Evolutionary conservation across 768 basidiomycete genomes (phyloP).

Genomic region (Mrakia blollopis): DNA sequence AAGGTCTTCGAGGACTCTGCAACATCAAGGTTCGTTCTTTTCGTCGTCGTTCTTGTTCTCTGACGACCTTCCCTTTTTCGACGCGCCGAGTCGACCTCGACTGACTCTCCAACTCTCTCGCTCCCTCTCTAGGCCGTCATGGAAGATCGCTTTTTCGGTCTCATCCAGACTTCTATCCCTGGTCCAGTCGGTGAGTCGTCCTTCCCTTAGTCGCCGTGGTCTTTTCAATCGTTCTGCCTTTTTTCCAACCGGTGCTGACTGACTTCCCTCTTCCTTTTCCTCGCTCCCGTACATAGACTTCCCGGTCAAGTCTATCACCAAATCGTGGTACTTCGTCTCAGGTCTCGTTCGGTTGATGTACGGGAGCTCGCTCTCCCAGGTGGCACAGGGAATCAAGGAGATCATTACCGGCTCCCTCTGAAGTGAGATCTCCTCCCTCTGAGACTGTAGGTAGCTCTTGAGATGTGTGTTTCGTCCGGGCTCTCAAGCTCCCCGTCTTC

Average conservation of each 20-base stretch:
- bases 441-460: too few relatives aligned
- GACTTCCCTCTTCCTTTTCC: neutral
- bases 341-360: conserved; percentile 27
- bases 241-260: neutral
- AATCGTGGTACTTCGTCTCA: conserved; percentile 23
- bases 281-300: conserved; percentile 7
- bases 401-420: conserved; percentile 21
- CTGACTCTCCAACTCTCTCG: conserved; percentile 59
- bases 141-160: conserved; percentile 75
- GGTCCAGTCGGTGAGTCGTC: conserved; percentile 55
- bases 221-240: neutral
- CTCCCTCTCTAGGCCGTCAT: conserved; percentile 56
- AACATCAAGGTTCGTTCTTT: conserved; percentile 58
- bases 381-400: conserved; percentile 14
- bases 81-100: conserved; percentile 58
- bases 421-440: too few relatives aligned
- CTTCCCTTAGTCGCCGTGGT: neutral
- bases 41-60: conserved; percentile 38
- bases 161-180: conserved; percentile 81
- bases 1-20: conserved; percentile 82
- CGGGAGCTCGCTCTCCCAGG: neutral
- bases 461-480: neutral
- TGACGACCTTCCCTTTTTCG: conserved; percentile 40
- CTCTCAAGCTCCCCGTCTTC: too few relatives aligned
- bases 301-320: conserved; percentile 11